These are phyloP conservation scores for Papilionanthe hybrid DNA, from an alignment of 116 monocot genomes.

Conservation along the genomic window DNA sequence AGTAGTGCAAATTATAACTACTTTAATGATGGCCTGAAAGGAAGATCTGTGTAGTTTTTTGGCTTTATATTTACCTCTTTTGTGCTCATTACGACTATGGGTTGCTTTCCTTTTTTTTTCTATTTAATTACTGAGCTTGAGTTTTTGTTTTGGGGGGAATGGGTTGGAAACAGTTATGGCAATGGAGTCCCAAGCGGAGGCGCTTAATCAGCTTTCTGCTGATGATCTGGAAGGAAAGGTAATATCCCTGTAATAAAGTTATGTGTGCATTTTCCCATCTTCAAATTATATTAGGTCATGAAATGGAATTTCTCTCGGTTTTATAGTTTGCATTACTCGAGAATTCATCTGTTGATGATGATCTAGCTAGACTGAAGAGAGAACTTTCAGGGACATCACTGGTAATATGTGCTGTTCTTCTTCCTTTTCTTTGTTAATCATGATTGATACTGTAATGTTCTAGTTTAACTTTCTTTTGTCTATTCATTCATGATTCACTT, in stretches of 20 bases:
- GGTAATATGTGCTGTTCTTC: conserved; percentile 40
- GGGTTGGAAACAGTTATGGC: conserved; percentile 57
- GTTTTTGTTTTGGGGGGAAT: conserved; percentile 6
- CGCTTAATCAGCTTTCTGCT: conserved; percentile 78
- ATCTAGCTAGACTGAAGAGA: conserved; percentile 73
- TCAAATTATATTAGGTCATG: not conserved
- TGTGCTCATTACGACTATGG: not conserved
- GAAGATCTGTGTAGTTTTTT: not conserved
- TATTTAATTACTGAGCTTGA: not conserved
- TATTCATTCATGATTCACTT: not conserved
- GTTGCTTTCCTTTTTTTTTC: not conserved
- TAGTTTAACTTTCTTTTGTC: not conserved
- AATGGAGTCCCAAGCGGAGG: conserved; percentile 98
- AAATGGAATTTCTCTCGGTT: not conserved
- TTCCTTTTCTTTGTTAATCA: not conserved
- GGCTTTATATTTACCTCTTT: not conserved
- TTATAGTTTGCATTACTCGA: conserved; percentile 94
- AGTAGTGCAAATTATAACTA: not conserved
- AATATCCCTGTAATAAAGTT: conserved; percentile 6
- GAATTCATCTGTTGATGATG: conserved; percentile 92
- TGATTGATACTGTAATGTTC: not conserved
- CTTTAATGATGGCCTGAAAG: not conserved
- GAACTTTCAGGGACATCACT: conserved; percentile 58
- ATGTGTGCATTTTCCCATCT: conserved; percentile 3
- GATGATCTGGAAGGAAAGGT: conserved; percentile 99